These are phyloP conservation scores for Cicer judaicum DNA, from an alignment of 306 rosid species.

Conservation along the genomic window DNA sequence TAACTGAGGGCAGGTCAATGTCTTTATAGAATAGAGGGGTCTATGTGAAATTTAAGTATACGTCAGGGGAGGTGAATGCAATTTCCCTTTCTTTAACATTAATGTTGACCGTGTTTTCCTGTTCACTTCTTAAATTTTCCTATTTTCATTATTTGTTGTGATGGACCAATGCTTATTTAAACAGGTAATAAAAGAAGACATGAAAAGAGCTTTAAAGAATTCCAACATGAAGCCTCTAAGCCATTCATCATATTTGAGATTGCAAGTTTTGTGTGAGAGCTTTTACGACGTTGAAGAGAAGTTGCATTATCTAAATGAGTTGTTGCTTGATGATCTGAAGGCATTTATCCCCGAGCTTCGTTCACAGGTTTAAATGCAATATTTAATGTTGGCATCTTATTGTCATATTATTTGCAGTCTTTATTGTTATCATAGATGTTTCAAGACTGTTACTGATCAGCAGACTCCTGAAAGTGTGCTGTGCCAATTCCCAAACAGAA, in stretches of 20 bases:
- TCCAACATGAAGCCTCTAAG: conserved; percentile 89
- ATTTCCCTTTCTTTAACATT: neutral
- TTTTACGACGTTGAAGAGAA: conserved; percentile 80
- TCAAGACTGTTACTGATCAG: conserved; percentile 9
- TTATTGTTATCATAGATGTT: conserved; percentile 26
- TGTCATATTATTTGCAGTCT: conserved; percentile 28
- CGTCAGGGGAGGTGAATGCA: neutral
- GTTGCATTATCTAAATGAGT: conserved; percentile 55
- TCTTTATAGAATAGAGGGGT: neutral
- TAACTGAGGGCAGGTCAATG: neutral
- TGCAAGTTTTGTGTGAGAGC: conserved; percentile 76
- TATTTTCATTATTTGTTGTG: conserved; percentile 42
- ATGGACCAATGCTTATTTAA: conserved; percentile 40
- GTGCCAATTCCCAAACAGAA: neutral
- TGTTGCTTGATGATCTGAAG: conserved; percentile 69
- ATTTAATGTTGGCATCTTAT: conserved; percentile 30
- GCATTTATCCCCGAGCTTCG: conserved; percentile 74
- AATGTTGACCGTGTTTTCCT: conserved; percentile 5
- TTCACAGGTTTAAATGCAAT: conserved; percentile 71
- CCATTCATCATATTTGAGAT: conserved; percentile 84
- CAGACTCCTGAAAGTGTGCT: conserved; percentile 6
- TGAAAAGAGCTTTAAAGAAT: conserved; percentile 80
- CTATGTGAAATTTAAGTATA: neutral
- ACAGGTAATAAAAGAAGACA: conserved; percentile 84
- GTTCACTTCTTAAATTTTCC: neutral